Percentiles rank a stretch among this genome's conserved stretches.
Evolutionary conservation across 352 stramenopile species (phyloP).

Genomic region (Saprolegnia diclina): DNA sequence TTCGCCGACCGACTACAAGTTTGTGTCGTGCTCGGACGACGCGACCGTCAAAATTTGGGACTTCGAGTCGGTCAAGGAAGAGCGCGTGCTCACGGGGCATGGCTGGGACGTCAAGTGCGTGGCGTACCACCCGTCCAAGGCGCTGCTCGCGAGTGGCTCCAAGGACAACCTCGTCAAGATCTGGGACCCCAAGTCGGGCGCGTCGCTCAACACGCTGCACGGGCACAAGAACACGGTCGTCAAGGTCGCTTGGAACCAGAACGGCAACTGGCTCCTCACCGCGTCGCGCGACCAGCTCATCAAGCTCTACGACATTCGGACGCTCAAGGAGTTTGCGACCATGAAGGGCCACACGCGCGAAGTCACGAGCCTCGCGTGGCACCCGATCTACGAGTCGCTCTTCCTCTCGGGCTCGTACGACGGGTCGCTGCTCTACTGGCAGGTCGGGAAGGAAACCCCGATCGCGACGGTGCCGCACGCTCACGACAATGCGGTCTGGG

Average conservation of each 20-base stretch:
- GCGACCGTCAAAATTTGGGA: slow-evolving; percentile 92
- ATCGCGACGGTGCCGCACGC: slow-evolving; percentile 84
- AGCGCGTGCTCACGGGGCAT: slow-evolving; percentile 93
- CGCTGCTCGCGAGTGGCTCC: slow-evolving; percentile 90
- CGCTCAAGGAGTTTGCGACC: slow-evolving; percentile 92
- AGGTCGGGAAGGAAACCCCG: slow-evolving; percentile 85
- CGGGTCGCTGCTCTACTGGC: slow-evolving; percentile 97
- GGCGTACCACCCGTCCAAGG: slow-evolving; percentile 94
- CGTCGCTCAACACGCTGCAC: slow-evolving; percentile 92
- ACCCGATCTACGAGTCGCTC: slow-evolving; percentile 94
- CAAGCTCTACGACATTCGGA: slow-evolving; percentile 98
- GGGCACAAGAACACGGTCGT: slow-evolving; percentile 98
- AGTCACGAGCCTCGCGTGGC: slow-evolving; percentile 95
- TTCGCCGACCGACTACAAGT: slow-evolving; percentile 96
- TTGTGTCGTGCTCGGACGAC: slow-evolving; percentile 96
- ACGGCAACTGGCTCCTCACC: slow-evolving; percentile 97
- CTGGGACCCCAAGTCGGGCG: slow-evolving; percentile 94
- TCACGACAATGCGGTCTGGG: slow-evolving; percentile 97
- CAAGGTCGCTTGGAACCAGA: slow-evolving; percentile 96
- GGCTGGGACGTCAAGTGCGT: slow-evolving; percentile 98
- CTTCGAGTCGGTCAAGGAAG: slow-evolving; percentile 88
- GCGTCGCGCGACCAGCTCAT: slow-evolving; percentile 96
- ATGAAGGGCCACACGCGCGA: slow-evolving; percentile 95
- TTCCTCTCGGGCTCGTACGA: slow-evolving; percentile 97
- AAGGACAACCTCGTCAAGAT: slow-evolving; percentile 98